Percentiles rank a stretch among this genome's conserved stretches.
phyloP scores from a whole-genome alignment of 495 filamentous ascomycete genomes.

The Talaromyces nanjingensis region DNA sequence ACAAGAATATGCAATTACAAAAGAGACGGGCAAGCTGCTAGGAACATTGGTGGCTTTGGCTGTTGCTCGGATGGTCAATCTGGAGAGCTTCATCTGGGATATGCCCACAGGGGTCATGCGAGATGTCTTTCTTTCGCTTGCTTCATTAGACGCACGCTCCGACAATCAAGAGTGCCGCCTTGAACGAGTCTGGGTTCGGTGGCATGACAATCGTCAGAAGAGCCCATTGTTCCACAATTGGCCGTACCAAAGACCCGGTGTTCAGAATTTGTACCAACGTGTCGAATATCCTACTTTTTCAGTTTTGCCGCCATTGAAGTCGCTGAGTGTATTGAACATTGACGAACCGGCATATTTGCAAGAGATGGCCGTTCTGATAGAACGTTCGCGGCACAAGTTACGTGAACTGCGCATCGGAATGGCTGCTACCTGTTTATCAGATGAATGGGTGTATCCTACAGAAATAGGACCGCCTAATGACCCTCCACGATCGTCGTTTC shows the following conservation, averaged over 20 bases:
- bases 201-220: slow-evolving; percentile 72
- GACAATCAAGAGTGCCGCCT: slow-evolving; percentile 59
- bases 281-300: slow-evolving; percentile 86
- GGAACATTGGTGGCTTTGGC: slow-evolving; percentile 85
- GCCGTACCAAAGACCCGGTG: slow-evolving; percentile 6
- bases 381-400: slow-evolving; percentile 59
- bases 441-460: slow-evolving; percentile 52
- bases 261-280: slow-evolving; percentile 35
- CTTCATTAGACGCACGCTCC: slow-evolving; percentile 60
- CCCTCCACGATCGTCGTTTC: slow-evolving; percentile 14
- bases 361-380: slow-evolving; percentile 79
- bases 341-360: slow-evolving; percentile 84
- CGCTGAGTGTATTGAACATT: slow-evolving; percentile 78
- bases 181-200: slow-evolving; percentile 78
- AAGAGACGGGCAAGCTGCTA: slow-evolving; percentile 89
- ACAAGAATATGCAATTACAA: slow-evolving; percentile 78
- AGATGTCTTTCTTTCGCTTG: slow-evolving; percentile 80
- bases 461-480: slow-evolving; percentile 22
- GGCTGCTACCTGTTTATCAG: slow-evolving; percentile 47
- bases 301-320: slow-evolving; percentile 72
- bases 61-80: slow-evolving; percentile 75
- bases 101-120: slow-evolving; percentile 89
- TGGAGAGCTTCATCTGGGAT: slow-evolving; percentile 92
- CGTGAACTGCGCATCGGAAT: slow-evolving; percentile 78
- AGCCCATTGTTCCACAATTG: slow-evolving; percentile 23